Base-by-base conservation (phyloP, 2,329 filamentous ascomycete species). In the Paecilomyces formosus region DNA sequence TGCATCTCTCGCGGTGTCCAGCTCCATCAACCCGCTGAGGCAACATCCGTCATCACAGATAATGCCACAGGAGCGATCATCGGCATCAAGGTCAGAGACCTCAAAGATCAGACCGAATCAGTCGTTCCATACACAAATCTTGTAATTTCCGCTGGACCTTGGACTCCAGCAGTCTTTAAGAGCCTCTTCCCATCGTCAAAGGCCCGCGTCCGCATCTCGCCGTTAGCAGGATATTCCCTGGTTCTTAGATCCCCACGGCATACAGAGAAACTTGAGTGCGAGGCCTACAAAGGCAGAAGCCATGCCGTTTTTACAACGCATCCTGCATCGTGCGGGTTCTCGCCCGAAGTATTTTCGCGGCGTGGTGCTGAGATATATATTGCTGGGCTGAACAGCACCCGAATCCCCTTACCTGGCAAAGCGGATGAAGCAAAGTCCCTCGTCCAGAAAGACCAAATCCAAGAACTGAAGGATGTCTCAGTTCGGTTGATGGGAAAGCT, bases 201-300 rank as follows among this genome's bases (percentile, higher is more conserved):
- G 2, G 66, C 80, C 1, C 70, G 75, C 11, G 74, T 92, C 22
- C 83, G 85, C 0, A 77, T 91, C 50, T 75, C 77, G 2, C 79
- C 83, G 18, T 75, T 92, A 4, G 87, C 88, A 0, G 90, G 89
- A 0, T 86, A 92, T 72, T 90, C 87, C 18, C 73, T 93, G 8
- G 81, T 92, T 2, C 72, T 92, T 3, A 81, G 77, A 58, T 85
- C 83, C 5, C 84, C 86, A 1, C 76, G 79, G 72, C 77, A 60
- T 61, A 73, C 65, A 2, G 54, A 64, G 12, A 63, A 67, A 7
- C 66, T 69, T 8, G 71, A 74, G 55, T 61, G 56, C 3, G 64
- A 63, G 3, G 69, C 75, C 49, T 70, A 79, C n/a, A 78, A 58
- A 3, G 69, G 68, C 31, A 76, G 78, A 2, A 88, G 85, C 68